Evolutionary conservation across 2,329 filamentous ascomycete species (phyloP).

Genomic region (Epichloe amarillans): DNA sequence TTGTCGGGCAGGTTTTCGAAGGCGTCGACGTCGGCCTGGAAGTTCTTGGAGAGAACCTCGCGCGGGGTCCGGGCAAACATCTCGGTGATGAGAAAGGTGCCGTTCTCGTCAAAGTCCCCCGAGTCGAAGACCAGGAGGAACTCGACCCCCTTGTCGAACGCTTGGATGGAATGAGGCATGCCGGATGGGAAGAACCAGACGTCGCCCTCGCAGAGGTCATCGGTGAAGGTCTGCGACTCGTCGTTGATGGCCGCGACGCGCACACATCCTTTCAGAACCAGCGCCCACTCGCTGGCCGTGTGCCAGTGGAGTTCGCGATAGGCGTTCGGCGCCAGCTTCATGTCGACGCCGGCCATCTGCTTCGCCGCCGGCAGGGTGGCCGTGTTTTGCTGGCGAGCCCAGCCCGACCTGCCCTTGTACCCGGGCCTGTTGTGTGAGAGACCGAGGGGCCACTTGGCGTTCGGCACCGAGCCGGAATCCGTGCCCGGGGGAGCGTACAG

Average conservation of each 20-base stretch:
- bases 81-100: slow-evolving; percentile 44
- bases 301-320: slow-evolving; percentile 55
- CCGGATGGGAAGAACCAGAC: slow-evolving; percentile 33
- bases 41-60: slow-evolving; percentile 41
- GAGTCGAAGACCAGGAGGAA: slow-evolving; percentile 49
- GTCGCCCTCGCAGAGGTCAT: slow-evolving; percentile 25
- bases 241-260: slow-evolving; percentile 38
- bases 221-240: slow-evolving; percentile 32
- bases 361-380: slow-evolving; percentile 34
- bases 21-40: slow-evolving; percentile 31
- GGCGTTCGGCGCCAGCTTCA: slow-evolving; percentile 41
- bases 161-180: slow-evolving; percentile 39
- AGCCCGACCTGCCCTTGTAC: slow-evolving; percentile 30
- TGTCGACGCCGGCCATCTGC: slow-evolving; percentile 44
- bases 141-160: slow-evolving; percentile 39
- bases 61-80: slow-evolving; percentile 36
- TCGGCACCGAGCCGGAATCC: slow-evolving; percentile 32
- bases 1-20: slow-evolving; percentile 33
- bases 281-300: slow-evolving; percentile 36
- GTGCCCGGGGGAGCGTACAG: slow-evolving; percentile 41
- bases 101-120: slow-evolving; percentile 46
- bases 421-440: slow-evolving; percentile 36
- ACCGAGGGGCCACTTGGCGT: slow-evolving; percentile 41
- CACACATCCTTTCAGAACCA: slow-evolving; percentile 40
- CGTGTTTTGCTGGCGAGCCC: slow-evolving; percentile 40